phyloP scores from a whole-genome alignment of 768 basidiomycete genomes.

The Amanita phalloides region DNA sequence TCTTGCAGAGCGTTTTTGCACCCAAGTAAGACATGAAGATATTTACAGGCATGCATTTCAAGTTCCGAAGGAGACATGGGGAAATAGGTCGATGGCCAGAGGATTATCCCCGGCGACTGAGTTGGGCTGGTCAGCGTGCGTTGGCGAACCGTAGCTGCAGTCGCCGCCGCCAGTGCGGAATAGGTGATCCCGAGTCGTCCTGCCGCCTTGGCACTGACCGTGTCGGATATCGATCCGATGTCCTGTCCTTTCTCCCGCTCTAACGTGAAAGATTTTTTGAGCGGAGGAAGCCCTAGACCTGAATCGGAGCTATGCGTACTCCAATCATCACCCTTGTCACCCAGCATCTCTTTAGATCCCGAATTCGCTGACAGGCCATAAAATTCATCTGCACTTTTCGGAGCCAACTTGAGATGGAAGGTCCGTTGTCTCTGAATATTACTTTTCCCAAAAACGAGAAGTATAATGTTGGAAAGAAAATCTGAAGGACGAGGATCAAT shows the following conservation, averaged over 20 bases:
- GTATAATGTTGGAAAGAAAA: conserved; percentile 34
- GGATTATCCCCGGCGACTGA: conserved; percentile 55
- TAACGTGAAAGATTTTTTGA: background rate
- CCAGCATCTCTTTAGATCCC: background rate
- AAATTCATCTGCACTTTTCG: conserved; percentile 24
- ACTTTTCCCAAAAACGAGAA: conserved; percentile 39
- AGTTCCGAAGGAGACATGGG: conserved; percentile 47
- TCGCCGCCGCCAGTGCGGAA: conserved; percentile 17
- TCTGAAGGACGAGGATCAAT: conserved; percentile 43
- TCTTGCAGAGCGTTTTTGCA: conserved; percentile 48
- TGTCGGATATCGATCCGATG: background rate
- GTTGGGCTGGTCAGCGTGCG: conserved; percentile 12
- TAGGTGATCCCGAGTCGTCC: conserved; percentile 28
- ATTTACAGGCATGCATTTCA: conserved; percentile 68
- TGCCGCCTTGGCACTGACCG: conserved; percentile 29
- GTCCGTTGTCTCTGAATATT: conserved; percentile 31
- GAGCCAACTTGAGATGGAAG: conserved; percentile 49
- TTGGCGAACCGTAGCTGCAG: conserved; percentile 6
- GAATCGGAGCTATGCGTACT: conserved; percentile 6
- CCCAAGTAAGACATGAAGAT: conserved; percentile 52
- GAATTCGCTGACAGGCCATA: background rate
- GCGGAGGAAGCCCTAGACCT: background rate
- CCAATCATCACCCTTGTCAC: background rate
- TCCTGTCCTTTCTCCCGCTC: background rate
- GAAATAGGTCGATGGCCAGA: conserved; percentile 50